Base-by-base conservation (phyloP, 805 yeast genomes). In the Lachancea mirantina region DNA sequence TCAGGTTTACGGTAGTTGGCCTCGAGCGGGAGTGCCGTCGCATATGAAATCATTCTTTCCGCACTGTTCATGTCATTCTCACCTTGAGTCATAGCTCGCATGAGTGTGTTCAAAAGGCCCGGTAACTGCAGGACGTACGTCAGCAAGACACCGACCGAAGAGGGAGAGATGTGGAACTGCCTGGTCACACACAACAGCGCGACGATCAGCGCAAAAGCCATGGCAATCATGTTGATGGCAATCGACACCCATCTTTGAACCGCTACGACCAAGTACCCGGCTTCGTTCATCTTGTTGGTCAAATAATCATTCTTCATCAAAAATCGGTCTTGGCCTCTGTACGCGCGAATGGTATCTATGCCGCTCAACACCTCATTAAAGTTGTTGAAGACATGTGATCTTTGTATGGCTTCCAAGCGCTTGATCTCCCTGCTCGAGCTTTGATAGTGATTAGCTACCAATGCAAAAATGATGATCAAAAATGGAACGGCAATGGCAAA, bases 401-500 rank as follows among this genome's bases (percentile, higher is more conserved):
- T 59, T 39, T 68, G 70, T 6, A 66, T 50, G 1, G 76, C 74
- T 43, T 71, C 76, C 35, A 70, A 46, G 41, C 76, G 61, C 46
- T 69, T 70, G 26, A 71, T 59, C 45, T 71, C 76, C 50, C 74
- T 58, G 11, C 68, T 64, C 4, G 74, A 58, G 4, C 72, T 66
- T 46, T 69, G 74, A 40, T 68, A 71, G 45, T 57, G 65, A 40
- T 61, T 62, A 7, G 68, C 60, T 22, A 68, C 51, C 4, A 59
- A 32, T 8, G 71, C 45, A 43, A 74, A 73, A 11, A 72, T 43
- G 13, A 65, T 37, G 2, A 62, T 47, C 34, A 81, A 55, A 29
- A 77, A 67, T 4, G 84, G 80, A 19, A 81, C 58, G 3, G 82
- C 81, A 43, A 80, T 69, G 2, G 87, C 85, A 53, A 78, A 74